Conservation (phyloP, 306 rosid genomes). For the Datisca glomerata region DNA sequence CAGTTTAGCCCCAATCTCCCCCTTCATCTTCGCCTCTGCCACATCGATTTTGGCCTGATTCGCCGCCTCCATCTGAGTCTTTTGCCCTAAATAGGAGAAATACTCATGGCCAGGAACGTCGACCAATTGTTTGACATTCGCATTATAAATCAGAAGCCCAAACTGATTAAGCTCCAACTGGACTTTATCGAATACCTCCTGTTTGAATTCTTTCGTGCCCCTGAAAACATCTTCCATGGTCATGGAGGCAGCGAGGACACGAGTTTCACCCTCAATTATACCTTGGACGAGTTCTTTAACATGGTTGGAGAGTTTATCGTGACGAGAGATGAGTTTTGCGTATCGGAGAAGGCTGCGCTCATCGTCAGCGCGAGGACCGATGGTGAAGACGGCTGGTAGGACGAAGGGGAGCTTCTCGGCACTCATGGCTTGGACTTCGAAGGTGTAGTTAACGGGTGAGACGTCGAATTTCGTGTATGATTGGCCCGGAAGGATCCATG, state of each 20-base stretch:
- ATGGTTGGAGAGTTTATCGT: too few relatives aligned
- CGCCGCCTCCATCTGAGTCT: slow-evolving; percentile 11
- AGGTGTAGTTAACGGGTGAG: slow-evolving; percentile 60
- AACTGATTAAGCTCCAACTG: too few relatives aligned
- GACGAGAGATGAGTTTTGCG: too few relatives aligned
- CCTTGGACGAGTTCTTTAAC: too few relatives aligned
- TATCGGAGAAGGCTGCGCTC: slow-evolving; percentile 36
- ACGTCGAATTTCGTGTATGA: slow-evolving; percentile 25
- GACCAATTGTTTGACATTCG: slow-evolving; percentile 7
- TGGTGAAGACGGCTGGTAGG: too few relatives aligned
- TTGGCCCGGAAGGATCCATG: slow-evolving; percentile 43
- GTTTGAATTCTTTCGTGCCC: slow-evolving; percentile 20
- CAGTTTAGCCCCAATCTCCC: slow-evolving; percentile 5
- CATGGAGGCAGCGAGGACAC: slow-evolving; percentile 57
- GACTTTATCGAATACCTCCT: slow-evolving; percentile 43
- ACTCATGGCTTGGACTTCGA: slow-evolving; percentile 72
- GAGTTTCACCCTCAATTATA: slow-evolving; percentile 53
- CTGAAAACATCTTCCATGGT: slow-evolving; percentile 28
- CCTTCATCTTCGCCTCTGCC: slow-evolving; percentile 10
- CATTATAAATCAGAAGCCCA: too few relatives aligned
- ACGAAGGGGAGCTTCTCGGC: too few relatives aligned
- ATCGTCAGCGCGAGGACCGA: too few relatives aligned
- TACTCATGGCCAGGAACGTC: background rate
- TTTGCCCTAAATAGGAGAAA: slow-evolving; percentile 8
- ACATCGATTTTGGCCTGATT: slow-evolving; percentile 11